Evolutionary conservation across 306 rosid species (phyloP), one percentile per base, ranked within the genome.

Genomic region (Trifolium repens): DNA sequence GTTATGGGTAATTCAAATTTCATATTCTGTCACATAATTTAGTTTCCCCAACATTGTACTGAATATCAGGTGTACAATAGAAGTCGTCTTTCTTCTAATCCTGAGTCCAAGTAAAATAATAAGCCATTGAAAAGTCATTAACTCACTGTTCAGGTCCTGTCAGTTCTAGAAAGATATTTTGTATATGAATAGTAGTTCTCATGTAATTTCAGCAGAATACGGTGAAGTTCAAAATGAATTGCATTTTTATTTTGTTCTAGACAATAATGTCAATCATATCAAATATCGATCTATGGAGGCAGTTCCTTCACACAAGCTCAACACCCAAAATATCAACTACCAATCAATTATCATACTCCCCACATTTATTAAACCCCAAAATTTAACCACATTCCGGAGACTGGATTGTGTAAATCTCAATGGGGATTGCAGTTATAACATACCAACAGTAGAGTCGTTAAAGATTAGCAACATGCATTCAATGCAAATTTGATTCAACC

Each of bases 21-120:
- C 26, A 19, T 34, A 43, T 67, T 75, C 72, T 26, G 42, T 47
- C 73, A 66, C 46, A 81, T 57, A 69, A 50, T 65, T 72, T 15
- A 62, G 53, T 26, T 30, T 69, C 26, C 68, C 53, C 17, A 44
- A 65, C 69, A 50, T n/a, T 35, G 68, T 22, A 62, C 69, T 58
- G 55, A 37, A 65, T 14, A 26, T 60, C 19, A 15, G 59, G 14
- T 63, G 52, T 16, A 34, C 34, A 70, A 70, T 37, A 53, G 50
- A 71, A 79, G 72, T 10, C 8, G 8, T 40, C 35, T 26, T 62
- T 39, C 40, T 72, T 16, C 12, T 72, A 40, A 58, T 54, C 19
- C 16, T 1, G 4, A 53, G n/a, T 24, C 54, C 52, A 39, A 55
- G 42, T 11, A 72, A 57, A 24, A 22, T 57, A 22, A 40, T 35